phyloP scores from a whole-genome alignment of 768 basidiomycete genomes.

The Naganishia randhawae region DNA sequence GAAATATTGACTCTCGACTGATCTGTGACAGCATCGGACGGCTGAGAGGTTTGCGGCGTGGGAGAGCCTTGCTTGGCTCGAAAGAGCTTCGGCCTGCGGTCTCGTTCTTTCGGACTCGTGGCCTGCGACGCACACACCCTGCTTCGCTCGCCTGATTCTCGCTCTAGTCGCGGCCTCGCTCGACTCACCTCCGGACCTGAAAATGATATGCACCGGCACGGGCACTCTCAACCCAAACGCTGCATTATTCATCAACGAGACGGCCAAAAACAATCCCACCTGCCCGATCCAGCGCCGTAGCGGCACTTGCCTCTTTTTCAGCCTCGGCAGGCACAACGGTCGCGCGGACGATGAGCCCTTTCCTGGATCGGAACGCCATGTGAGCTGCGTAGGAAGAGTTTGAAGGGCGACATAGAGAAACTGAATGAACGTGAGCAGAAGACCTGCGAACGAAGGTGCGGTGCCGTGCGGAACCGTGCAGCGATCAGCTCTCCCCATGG shows the following conservation, averaged over 20 bases:
- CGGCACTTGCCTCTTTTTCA: constrained; percentile 68
- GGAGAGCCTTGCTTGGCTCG: too few relatives aligned
- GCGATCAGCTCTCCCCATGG: too few relatives aligned
- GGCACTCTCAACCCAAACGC: constrained; percentile 62
- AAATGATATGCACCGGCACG: constrained; percentile 73
- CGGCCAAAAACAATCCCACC: constrained; percentile 64
- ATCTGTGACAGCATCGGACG: too few relatives aligned
- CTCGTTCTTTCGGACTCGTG: too few relatives aligned
- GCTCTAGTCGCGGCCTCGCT: neutral
- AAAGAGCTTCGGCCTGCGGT: too few relatives aligned
- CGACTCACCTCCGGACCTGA: constrained; percentile 69
- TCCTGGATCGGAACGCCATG: constrained; percentile 39
- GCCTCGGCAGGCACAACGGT: constrained; percentile 48
- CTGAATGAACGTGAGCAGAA: constrained; percentile 78
- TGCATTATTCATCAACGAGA: constrained; percentile 74
- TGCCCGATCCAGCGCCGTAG: constrained; percentile 66
- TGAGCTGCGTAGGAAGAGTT: constrained; percentile 63
- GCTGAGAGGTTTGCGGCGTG: too few relatives aligned
- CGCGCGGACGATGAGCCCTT: neutral
- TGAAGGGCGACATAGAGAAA: constrained; percentile 72
- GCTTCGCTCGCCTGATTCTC: too few relatives aligned
- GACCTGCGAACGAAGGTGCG: too few relatives aligned
- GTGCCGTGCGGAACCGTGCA: too few relatives aligned
- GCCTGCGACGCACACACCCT: too few relatives aligned
- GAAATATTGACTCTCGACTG: too few relatives aligned